phyloP scores from a whole-genome alignment of 2,329 filamentous ascomycete species.

The Apiospora pterosperma region DNA sequence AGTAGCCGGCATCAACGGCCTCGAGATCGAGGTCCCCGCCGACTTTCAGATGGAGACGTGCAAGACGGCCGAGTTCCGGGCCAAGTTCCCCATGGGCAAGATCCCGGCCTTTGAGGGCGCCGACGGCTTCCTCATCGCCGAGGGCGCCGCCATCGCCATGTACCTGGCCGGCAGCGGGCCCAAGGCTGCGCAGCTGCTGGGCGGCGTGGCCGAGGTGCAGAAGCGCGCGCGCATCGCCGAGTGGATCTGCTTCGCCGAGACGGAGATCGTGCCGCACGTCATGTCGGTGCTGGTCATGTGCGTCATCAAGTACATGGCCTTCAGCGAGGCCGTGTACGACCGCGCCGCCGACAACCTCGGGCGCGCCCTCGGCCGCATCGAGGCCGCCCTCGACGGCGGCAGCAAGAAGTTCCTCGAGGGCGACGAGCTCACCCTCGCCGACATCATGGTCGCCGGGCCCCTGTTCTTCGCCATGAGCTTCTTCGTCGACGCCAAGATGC shows the following conservation, averaged over 20 bases:
- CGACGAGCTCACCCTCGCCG: constrained; percentile 33
- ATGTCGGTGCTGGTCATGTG: constrained; percentile 21
- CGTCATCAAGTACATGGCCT: constrained; percentile 24
- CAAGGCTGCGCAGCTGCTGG: constrained; percentile 40
- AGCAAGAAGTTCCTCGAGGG: constrained; percentile 33
- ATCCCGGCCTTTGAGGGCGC: constrained; percentile 45
- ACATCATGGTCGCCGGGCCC: constrained; percentile 29
- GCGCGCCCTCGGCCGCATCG: constrained; percentile 27
- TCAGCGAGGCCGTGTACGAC: constrained; percentile 23
- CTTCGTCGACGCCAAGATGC: constrained; percentile 31
- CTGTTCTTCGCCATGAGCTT: constrained; percentile 22
- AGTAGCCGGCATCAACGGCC: constrained; percentile 34
- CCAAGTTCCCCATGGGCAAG: constrained; percentile 51
- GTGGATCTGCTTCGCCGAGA: constrained; percentile 42
- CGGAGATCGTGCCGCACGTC: constrained; percentile 26
- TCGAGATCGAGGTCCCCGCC: constrained; percentile 30
- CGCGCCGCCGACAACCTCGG: constrained; percentile 14
- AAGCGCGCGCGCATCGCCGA: constrained; percentile 39
- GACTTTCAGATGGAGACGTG: constrained; percentile 41
- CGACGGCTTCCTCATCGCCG: constrained; percentile 42
- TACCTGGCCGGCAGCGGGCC: constrained; percentile 45
- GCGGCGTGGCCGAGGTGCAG: constrained; percentile 29
- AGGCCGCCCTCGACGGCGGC: constrained; percentile 26
- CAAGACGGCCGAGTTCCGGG: constrained; percentile 39
- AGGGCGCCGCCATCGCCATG: constrained; percentile 43